phyloP scores from a whole-genome alignment of 345 rosid genomes.

The Gossypium anomalum region DNA sequence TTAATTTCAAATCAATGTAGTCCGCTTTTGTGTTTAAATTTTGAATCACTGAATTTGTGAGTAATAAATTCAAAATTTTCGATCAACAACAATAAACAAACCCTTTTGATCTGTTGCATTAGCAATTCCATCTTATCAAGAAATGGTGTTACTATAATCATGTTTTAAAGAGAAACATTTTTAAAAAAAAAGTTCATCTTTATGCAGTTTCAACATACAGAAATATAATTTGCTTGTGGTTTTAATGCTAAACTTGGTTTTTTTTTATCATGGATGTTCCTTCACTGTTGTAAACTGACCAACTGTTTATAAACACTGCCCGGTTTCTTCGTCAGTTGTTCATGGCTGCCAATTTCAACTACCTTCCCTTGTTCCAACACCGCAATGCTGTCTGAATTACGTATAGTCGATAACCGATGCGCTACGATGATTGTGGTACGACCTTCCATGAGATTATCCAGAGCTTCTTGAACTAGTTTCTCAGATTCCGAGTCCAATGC shows the following conservation, averaged over 20 bases:
- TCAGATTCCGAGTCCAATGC: conserved; percentile 71
- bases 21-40: not conserved
- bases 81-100: too few species aligned
- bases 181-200: not conserved
- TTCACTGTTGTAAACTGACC: conserved; percentile 42
- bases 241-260: not conserved
- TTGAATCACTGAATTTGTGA: not conserved
- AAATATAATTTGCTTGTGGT: not conserved
- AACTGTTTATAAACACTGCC: conserved; percentile 56
- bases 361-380: conserved; percentile 64
- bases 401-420: conserved; percentile 67
- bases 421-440: conserved; percentile 74
- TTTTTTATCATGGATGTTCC: not conserved
- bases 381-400: conserved; percentile 50
- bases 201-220: not conserved
- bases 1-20: not conserved
- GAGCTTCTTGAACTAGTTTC: conserved; percentile 72
- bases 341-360: conserved; percentile 69
- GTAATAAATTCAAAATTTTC: too few species aligned
- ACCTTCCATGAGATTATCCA: conserved; percentile 69
- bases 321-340: conserved; percentile 42
- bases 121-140: not conserved
- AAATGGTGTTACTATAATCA: not conserved
- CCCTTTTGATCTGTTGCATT: not conserved
- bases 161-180: not conserved